Base-by-base conservation (phyloP, 176 grass and related monocot genomes). In the Oryza glumipatula region DNA sequence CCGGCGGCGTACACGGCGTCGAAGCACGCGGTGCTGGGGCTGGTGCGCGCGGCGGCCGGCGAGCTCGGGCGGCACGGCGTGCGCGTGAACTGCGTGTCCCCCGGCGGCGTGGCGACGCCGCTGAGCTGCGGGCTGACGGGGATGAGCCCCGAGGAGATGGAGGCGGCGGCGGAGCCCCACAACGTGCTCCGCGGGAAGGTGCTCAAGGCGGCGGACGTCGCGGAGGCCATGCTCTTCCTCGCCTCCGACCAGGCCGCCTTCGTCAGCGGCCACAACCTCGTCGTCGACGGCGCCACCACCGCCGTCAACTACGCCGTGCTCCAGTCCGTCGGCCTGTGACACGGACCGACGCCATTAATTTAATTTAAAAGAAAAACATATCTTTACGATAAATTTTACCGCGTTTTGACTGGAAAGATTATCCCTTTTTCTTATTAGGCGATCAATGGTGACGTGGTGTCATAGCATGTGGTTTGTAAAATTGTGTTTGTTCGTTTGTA, bases 81-180 rank as follows among this genome's bases (percentile, higher is more conserved):
- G 68, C 88, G 95, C 69, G 95, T 97, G 7, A 94, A 97, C 79
- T 89, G 92, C 65, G 81, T 97, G 73, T 92, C 95, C 8, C 95
- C 95, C 4, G 51, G 72, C 54, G 95, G 92, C 30, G 93, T 98
- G 65, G 93, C 76, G 24, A 98, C 93, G 38, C 93, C 95, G 12
- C 11, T 98, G 5, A 86, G 84, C 73, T 80, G 85, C 35, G 16
- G 7, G 22, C 9, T 82, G n/a, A 33, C 38, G 14, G 89, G 93
- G 4, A 21, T 67, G 43, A 76, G 54, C 9, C 52, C 72, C 0
- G 61, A 77, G 19, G 82, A 83, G 91, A 12, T 98, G 64, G 93
- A 95, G 87, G 79, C 85, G 15, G 6, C 23, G 22, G 60, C 67
- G 9, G 39, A 70, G 16, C 84, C 67, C 9, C 16, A 28, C 47